A percentile compares a stretch with the other conserved stretches of the same genome.
These are phyloP conservation scores for Alternaria arborescens DNA, from an alignment of 2,329 filamentous ascomycete genomes.

Conservation along the genomic window DNA sequence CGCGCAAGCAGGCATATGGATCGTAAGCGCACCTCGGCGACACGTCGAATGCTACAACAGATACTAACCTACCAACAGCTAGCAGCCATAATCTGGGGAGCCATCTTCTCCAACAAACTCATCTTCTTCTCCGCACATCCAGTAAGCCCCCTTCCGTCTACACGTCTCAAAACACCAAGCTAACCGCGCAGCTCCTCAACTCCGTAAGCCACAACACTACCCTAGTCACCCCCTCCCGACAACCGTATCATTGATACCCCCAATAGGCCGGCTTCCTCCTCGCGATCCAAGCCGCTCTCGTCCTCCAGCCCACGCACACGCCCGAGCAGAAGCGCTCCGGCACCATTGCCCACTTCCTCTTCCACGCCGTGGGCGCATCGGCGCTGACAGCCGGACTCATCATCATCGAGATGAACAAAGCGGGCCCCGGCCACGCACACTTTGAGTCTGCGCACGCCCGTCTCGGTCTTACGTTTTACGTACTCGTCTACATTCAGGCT, in stretches of 20 bases:
- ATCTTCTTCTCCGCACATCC: conserved; percentile 91
- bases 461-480: conserved; percentile 79
- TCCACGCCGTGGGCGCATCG: conserved; percentile 73
- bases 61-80: conserved; percentile 58
- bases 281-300: conserved; percentile 79
- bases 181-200: conserved; percentile 59
- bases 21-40: conserved; percentile 58
- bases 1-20: conserved; percentile 78
- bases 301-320: conserved; percentile 87
- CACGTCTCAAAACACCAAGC: not conserved
- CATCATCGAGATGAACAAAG: conserved; percentile 86
- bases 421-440: conserved; percentile 70
- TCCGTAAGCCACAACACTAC: conserved; percentile 46
- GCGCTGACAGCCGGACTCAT: conserved; percentile 70
- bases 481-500: conserved; percentile 75
- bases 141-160: conserved; percentile 57
- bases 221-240: conserved; percentile 14
- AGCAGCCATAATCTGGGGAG: conserved; percentile 77
- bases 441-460: conserved; percentile 84
- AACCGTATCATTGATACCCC: conserved; percentile 27
- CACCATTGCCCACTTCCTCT: conserved; percentile 70
- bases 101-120: conserved; percentile 73
- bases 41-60: not conserved
- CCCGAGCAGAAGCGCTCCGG: conserved; percentile 74
- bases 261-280: conserved; percentile 71